Conservation (phyloP, 768 basidiomycete genomes). For the Exsudoporus frostii region DNA sequence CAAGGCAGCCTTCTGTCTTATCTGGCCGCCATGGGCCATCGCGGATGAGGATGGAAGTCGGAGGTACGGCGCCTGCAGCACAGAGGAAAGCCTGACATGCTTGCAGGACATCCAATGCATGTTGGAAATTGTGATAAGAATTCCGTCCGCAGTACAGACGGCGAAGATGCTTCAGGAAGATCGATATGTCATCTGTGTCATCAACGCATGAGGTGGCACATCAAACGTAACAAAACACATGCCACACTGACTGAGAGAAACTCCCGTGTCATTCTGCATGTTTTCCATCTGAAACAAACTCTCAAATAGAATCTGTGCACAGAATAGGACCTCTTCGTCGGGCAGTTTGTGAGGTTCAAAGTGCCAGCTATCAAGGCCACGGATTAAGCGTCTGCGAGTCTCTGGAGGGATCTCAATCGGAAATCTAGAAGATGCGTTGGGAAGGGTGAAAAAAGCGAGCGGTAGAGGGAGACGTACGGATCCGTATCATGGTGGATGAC, state of each 20-base stretch:
- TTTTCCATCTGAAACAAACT: conserved; percentile 77
- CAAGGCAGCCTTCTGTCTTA: conserved; percentile 34
- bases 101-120: conserved; percentile 95
- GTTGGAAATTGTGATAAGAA: conserved; percentile 97
- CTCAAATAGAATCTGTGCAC: conserved; percentile 86
- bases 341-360: conserved; percentile 87
- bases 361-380: conserved; percentile 73
- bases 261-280: conserved; percentile 54
- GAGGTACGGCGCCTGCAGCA: conserved; percentile 77
- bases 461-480: conserved; percentile 14
- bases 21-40: conserved; percentile 39
- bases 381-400: conserved; percentile 62
- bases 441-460: not conserved
- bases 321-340: conserved; percentile 78
- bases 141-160: conserved; percentile 87
- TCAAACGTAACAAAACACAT: conserved; percentile 18
- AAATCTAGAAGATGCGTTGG: conserved; percentile 35
- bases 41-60: conserved; percentile 54
- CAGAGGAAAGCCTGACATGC: conserved; percentile 84
- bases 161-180: conserved; percentile 85
- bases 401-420: conserved; percentile 46
- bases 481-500: conserved; percentile 50
- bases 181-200: conserved; percentile 62
- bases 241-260: conserved; percentile 53
- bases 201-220: conserved; percentile 15